These are phyloP conservation scores for Carex pumila DNA, from an alignment of 176 grass and related monocot genomes.

Conservation along the genomic window DNA sequence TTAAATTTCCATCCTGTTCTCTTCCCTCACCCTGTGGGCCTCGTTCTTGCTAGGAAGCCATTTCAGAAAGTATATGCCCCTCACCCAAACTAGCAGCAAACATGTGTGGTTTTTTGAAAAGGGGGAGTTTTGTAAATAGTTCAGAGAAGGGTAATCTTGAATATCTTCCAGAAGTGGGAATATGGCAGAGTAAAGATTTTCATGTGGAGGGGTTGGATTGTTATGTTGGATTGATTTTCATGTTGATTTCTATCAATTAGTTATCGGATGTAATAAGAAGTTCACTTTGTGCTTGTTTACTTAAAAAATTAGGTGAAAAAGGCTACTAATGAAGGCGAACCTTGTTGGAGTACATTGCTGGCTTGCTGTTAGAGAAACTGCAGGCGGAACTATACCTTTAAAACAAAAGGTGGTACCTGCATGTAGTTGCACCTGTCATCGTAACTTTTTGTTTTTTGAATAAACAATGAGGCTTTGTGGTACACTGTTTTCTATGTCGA, in stretches of 20 bases:
- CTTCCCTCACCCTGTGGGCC: conserved; percentile 5
- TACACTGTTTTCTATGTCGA: no score
- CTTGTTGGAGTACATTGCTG: neutral
- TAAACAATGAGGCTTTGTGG: no score
- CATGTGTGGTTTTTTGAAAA: neutral
- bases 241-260: neutral
- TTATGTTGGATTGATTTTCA: neutral
- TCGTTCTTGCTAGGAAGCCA: conserved; percentile 13
- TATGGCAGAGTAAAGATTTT: neutral
- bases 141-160: neutral
- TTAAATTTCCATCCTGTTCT: neutral
- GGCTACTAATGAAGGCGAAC: neutral
- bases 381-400: neutral
- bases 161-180: neutral
- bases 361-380: neutral
- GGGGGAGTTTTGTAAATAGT: conserved; percentile 5
- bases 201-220: neutral
- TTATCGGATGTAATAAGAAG: neutral
- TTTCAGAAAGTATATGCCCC: neutral
- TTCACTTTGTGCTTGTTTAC: neutral
- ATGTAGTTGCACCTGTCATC: no score
- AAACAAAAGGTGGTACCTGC: neutral
- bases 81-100: neutral
- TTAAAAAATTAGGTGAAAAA: neutral
- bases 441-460: no score